Evolutionary conservation across 805 yeast genomes (phyloP).

Genomic region (Candida ovalis): DNA sequence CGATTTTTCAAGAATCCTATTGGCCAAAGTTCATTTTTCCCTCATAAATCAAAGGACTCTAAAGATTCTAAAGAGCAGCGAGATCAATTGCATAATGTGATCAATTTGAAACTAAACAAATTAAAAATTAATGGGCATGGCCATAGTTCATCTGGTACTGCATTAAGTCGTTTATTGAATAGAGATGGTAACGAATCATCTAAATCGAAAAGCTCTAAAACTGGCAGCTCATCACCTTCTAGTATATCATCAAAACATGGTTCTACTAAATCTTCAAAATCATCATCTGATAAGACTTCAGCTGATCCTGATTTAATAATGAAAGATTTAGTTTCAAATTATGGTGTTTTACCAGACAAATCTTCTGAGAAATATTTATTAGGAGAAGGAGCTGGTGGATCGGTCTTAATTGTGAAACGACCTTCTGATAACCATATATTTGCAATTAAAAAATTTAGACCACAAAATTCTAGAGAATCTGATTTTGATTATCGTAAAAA

Average conservation of each 20-base stretch:
- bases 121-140: slow-evolving; percentile 12
- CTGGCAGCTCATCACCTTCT: background rate
- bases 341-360: slow-evolving; percentile 65
- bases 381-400: slow-evolving; percentile 95
- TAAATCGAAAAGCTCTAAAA: background rate
- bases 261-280: background rate
- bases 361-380: slow-evolving; percentile 35
- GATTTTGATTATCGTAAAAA: slow-evolving; percentile 70
- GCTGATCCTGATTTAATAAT: slow-evolving; percentile 16
- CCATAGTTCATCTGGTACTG: background rate
- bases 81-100: slow-evolving; percentile 18
- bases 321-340: slow-evolving; percentile 49
- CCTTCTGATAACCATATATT: slow-evolving; percentile 53
- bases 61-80: slow-evolving; percentile 15
- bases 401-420: slow-evolving; percentile 74
- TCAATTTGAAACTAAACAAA: slow-evolving; percentile 15
- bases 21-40: background rate
- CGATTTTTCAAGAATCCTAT: slow-evolving; percentile 39
- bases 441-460: slow-evolving; percentile 85
- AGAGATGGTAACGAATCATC: background rate
- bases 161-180: background rate
- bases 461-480: slow-evolving; percentile 57
- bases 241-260: background rate
- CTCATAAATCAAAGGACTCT: background rate
- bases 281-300: background rate